Evolutionary conservation across 148 eudicot genomes (phyloP).

Genomic region (Polygonum aviculare): DNA sequence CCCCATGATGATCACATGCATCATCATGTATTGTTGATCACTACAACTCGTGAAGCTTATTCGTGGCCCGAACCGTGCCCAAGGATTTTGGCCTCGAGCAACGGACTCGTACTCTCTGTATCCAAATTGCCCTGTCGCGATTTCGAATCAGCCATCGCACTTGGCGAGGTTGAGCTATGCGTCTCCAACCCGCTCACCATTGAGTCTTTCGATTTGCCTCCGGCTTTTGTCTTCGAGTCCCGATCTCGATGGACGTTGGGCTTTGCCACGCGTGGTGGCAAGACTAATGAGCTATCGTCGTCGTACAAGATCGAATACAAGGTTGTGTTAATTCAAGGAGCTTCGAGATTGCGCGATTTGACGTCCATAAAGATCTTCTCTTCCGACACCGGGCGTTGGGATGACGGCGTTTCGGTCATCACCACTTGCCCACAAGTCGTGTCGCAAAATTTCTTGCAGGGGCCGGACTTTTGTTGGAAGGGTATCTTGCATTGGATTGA

Average conservation of each 20-base stretch:
- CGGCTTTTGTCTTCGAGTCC: neutral
- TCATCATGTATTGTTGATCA: too few relatives aligned
- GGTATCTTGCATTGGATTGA: neutral
- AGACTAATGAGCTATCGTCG: too few relatives aligned
- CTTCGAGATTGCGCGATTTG: too few relatives aligned
- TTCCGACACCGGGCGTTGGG: neutral
- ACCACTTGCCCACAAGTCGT: neutral
- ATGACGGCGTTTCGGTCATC: neutral
- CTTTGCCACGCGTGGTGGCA: neutral
- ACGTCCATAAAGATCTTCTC: too few relatives aligned
- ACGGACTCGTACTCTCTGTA: neutral
- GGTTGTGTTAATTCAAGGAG: neutral
- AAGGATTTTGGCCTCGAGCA: neutral
- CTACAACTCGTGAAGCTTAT: too few relatives aligned
- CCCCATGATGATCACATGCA: too few relatives aligned
- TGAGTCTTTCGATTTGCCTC: neutral
- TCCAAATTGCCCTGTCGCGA: neutral
- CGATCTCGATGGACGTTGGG: neutral
- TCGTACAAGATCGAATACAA: neutral
- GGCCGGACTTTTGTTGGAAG: neutral
- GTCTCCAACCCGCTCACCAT: neutral
- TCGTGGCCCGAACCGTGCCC: too few relatives aligned
- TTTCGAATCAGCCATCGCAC: neutral
- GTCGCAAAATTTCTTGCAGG: neutral
- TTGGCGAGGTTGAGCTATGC: neutral